Evolutionary conservation across 495 filamentous ascomycete species (phyloP).

Genomic region (Glarea lozoyensis): DNA sequence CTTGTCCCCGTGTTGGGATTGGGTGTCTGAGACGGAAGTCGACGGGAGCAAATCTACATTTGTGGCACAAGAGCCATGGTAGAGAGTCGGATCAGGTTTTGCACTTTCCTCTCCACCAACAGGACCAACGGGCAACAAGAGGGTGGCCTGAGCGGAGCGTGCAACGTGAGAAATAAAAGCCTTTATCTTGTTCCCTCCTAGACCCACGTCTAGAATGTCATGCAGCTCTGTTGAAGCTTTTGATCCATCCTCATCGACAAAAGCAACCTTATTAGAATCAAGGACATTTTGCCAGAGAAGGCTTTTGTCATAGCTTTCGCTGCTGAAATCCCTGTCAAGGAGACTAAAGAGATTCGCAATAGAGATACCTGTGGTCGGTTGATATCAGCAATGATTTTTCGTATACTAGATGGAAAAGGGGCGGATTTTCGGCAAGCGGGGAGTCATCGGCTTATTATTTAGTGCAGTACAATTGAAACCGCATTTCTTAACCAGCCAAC

Average conservation of each 20-base stretch:
- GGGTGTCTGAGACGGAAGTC: neutral
- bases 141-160: neutral
- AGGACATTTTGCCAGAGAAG: constrained; percentile 4
- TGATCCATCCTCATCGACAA: neutral
- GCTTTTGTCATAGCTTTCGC: neutral
- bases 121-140: neutral
- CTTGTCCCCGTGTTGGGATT: neutral
- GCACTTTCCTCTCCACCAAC: no score
- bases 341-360: constrained; percentile 4
- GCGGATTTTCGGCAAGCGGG: no score
- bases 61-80: no score
- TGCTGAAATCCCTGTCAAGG: neutral
- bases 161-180: neutral
- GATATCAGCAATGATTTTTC: no score
- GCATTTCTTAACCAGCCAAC: no score
- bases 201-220: neutral
- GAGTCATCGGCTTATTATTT: no score
- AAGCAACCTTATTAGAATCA: neutral
- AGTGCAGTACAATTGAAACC: no score
- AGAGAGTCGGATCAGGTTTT: no score
- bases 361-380: constrained; percentile 5
- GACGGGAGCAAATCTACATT: no score
- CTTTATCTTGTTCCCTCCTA: constrained; percentile 3
- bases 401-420: no score
- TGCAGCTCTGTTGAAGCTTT: constrained; percentile 1